These are phyloP conservation scores for Collariella sp. DNA, from an alignment of 495 filamentous ascomycete genomes.

Conservation along the genomic window DNA sequence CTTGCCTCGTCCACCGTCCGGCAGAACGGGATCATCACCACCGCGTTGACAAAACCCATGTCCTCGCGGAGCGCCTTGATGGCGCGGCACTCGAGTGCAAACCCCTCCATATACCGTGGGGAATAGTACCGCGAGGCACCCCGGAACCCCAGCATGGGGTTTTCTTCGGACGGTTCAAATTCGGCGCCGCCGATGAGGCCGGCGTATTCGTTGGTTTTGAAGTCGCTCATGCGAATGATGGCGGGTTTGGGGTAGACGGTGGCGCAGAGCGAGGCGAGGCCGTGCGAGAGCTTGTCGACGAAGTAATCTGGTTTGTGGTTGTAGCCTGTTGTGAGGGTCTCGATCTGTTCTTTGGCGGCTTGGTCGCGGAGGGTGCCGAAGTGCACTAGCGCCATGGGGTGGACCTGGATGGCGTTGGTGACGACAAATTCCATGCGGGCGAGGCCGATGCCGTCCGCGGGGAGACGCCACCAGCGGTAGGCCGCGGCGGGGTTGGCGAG, in stretches of 20 bases:
- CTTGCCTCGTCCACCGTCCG: conserved; percentile 28
- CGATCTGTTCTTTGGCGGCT: conserved; percentile 23
- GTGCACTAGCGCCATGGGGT: conserved; percentile 31
- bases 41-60: conserved; percentile 31
- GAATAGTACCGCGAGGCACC: conserved; percentile 35
- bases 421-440: conserved; percentile 22
- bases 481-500: conserved; percentile 29
- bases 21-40: conserved; percentile 36
- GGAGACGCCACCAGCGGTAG: conserved; percentile 25
- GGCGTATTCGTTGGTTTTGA: conserved; percentile 37
- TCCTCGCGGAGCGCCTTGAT: conserved; percentile 30
- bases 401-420: conserved; percentile 22
- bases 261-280: conserved; percentile 30
- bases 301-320: conserved; percentile 30
- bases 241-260: conserved; percentile 27
- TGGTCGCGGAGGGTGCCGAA: conserved; percentile 24
- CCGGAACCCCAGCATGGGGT: conserved; percentile 35
- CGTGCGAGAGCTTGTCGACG: conserved; percentile 30
- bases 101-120: conserved; percentile 30
- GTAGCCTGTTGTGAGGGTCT: conserved; percentile 25
- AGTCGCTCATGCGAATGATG: conserved; percentile 34
- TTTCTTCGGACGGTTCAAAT: conserved; percentile 32
- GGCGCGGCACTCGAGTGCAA: conserved; percentile 32
- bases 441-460: conserved; percentile 21
- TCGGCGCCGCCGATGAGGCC: conserved; percentile 30